phyloP scores from a whole-genome alignment of 176 grass and related monocot species.

The Miscanthus lutarioriparius region DNA sequence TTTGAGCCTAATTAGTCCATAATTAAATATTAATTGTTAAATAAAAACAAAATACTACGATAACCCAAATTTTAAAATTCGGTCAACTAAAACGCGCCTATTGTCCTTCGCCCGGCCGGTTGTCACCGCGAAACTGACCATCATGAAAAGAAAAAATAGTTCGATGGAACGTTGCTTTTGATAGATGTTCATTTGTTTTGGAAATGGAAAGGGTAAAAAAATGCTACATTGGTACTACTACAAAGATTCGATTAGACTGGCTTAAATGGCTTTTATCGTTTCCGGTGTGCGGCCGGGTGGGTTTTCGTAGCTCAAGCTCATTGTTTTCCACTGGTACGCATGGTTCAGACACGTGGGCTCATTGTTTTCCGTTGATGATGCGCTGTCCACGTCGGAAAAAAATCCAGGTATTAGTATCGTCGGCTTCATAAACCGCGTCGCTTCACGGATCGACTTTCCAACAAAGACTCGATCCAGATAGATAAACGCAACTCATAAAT shows the following conservation, averaged over 20 bases:
- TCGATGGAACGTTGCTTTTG: background rate
- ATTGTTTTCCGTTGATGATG: constrained; percentile 32
- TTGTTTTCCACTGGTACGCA: background rate
- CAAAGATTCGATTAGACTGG: background rate
- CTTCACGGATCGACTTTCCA: no score
- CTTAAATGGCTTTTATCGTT: background rate
- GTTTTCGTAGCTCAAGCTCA: background rate
- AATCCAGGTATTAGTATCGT: constrained; percentile 18
- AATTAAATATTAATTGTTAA: no score
- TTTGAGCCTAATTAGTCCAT: no score
- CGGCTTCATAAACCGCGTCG: no score
- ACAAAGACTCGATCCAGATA: no score
- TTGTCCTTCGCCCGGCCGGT: background rate
- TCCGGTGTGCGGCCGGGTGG: background rate
- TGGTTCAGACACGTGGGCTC: background rate
- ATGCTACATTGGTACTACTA: background rate
- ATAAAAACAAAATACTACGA: no score
- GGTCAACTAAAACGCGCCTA: no score
- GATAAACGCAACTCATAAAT: no score
- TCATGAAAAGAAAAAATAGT: background rate
- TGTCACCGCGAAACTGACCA: background rate
- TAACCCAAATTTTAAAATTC: no score
- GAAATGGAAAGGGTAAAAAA: background rate
- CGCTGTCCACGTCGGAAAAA: constrained; percentile 14
- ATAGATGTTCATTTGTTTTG: background rate